A percentile compares a stretch with the other conserved stretches of the same genome.
These are phyloP conservation scores for Malassezia globosa DNA, from an alignment of 1,284 basidiomycete species.

Conservation along the genomic window DNA sequence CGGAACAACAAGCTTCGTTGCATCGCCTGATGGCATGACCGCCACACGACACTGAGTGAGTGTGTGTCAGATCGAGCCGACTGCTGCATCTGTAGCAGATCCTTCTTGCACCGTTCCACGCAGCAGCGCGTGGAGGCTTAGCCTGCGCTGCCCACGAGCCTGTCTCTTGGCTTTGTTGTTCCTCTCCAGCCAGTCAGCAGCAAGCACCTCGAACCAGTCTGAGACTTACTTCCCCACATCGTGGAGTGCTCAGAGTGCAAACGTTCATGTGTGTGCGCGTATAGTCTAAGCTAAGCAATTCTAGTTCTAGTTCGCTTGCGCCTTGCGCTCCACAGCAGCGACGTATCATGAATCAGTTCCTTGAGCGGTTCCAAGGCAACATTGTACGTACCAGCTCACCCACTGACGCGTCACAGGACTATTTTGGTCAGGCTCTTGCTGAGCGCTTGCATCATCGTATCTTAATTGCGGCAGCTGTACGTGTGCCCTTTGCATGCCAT, in stretches of 20 bases:
- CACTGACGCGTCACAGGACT: conserved; percentile 7
- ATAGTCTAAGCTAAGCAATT: too few species aligned
- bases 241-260: not conserved
- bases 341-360: not conserved
- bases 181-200: too few species aligned
- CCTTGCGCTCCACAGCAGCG: not conserved
- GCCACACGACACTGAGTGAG: not conserved
- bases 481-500: not conserved
- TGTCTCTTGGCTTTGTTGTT: too few species aligned
- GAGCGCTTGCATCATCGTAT: conserved; percentile 1
- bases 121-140: not conserved
- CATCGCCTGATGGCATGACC: conserved; percentile 6
- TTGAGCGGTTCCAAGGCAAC: conserved; percentile 4
- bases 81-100: too few species aligned
- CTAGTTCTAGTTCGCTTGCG: not conserved
- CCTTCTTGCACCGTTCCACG: too few species aligned
- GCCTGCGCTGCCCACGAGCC: too few species aligned
- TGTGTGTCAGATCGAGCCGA: too few species aligned
- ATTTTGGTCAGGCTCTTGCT: conserved; percentile 1
- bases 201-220: too few species aligned
- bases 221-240: conserved; percentile 1
- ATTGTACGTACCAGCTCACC: conserved; percentile 4
- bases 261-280: not conserved
- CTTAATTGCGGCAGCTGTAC: conserved; percentile 6
- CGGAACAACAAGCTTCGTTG: conserved; percentile 14